Conservation (phyloP, 2,329 filamentous ascomycete species). For the Botryotinia calthae region DNA sequence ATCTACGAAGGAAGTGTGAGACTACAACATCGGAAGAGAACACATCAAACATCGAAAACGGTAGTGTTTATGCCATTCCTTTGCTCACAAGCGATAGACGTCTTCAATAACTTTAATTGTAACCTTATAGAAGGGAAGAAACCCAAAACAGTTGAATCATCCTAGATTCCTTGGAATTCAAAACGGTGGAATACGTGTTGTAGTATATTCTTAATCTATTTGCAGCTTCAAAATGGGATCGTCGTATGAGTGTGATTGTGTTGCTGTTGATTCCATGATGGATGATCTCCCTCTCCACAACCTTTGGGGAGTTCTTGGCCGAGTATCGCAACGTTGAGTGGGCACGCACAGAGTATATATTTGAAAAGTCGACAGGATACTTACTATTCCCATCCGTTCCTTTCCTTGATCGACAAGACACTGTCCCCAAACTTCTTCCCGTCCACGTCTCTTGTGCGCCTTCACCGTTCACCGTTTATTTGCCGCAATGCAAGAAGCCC, state of each 20-base stretch:
- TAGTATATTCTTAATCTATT: background rate
- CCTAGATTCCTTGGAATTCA: background rate
- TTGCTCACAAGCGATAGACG: too few species aligned
- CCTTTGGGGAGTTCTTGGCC: background rate
- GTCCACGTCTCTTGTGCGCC: background rate
- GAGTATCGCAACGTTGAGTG: background rate
- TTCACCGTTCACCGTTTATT: background rate
- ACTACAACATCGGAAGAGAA: background rate
- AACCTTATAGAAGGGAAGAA: background rate
- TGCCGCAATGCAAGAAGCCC: constrained; percentile 4
- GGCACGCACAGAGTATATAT: background rate
- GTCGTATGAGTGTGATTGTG: background rate
- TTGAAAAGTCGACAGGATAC: background rate
- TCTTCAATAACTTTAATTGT: background rate
- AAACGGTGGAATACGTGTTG: background rate
- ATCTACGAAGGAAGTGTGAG: background rate
- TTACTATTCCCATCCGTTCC: background rate
- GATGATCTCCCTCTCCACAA: background rate
- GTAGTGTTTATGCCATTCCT: background rate
- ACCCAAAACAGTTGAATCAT: background rate
- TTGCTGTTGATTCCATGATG: background rate
- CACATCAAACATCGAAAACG: background rate
- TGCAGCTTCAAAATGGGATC: background rate
- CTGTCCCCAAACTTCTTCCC: background rate
- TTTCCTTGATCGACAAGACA: constrained; percentile 11